A percentile compares a stretch with the other conserved stretches of the same genome.
These are phyloP conservation scores for Magnusiomyces ingens DNA, from an alignment of 1,139 yeast genomes.

Conservation along the genomic window DNA sequence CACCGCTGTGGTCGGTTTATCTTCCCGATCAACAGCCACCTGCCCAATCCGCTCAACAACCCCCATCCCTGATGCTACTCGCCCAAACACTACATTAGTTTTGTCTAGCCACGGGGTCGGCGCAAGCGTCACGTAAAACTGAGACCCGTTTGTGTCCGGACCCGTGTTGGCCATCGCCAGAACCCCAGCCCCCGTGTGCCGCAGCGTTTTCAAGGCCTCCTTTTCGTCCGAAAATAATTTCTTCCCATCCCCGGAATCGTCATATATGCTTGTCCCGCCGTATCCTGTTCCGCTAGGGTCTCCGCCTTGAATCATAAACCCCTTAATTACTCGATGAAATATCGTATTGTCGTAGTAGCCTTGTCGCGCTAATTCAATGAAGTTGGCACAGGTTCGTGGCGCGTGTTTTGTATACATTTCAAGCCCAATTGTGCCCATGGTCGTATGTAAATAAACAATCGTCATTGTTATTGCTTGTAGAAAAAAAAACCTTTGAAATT, in stretches of 20 bases:
- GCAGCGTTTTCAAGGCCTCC: slow-evolving; percentile 27
- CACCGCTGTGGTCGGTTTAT: slow-evolving; percentile 31
- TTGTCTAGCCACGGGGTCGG: slow-evolving; percentile 43
- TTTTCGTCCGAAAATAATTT: slow-evolving; percentile 38
- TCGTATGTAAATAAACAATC: slow-evolving; percentile 18
- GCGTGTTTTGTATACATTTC: slow-evolving; percentile 31
- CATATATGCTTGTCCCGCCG: slow-evolving; percentile 31
- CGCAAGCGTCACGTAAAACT: slow-evolving; percentile 49
- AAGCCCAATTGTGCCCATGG: slow-evolving; percentile 25
- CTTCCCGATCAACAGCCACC: slow-evolving; percentile 41
- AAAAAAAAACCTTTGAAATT: neutral
- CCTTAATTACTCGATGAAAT: slow-evolving; percentile 38
- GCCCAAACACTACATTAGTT: slow-evolving; percentile 53
- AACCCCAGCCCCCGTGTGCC: slow-evolving; percentile 48
- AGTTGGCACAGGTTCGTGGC: slow-evolving; percentile 29
- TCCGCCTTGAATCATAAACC: slow-evolving; percentile 38
- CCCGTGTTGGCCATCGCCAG: slow-evolving; percentile 42
- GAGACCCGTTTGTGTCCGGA: slow-evolving; percentile 36
- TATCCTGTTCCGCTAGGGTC: slow-evolving; percentile 35
- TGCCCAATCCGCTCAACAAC: slow-evolving; percentile 46
- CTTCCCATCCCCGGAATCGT: slow-evolving; percentile 17
- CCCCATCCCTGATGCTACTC: slow-evolving; percentile 48
- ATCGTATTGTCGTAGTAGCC: slow-evolving; percentile 30
- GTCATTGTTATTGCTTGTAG: slow-evolving; percentile 9
- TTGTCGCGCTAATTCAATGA: slow-evolving; percentile 23